These are phyloP conservation scores for Lentinula raphanica DNA, from an alignment of 768 basidiomycete genomes.

Conservation along the genomic window DNA sequence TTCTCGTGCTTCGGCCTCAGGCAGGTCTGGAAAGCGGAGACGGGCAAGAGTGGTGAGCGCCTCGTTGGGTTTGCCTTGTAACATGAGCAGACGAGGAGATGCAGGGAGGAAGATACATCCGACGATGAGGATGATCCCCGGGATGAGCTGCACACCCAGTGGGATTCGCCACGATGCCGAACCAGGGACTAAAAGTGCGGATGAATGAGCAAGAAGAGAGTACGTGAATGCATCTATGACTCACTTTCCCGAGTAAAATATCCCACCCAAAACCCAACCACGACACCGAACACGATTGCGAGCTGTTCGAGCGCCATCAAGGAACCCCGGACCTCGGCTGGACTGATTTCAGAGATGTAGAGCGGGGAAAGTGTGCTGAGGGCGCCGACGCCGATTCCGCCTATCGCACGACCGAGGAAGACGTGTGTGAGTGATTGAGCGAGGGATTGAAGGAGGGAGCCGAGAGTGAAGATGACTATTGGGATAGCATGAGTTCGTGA, in stretches of 20 bases:
- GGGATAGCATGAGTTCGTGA: neutral
- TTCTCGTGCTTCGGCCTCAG: constrained; percentile 35
- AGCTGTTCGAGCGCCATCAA: constrained; percentile 77
- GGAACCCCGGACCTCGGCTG: constrained; percentile 75
- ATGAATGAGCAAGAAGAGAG: too few species aligned
- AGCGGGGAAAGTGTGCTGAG: constrained; percentile 74
- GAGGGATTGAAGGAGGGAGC: constrained; percentile 62
- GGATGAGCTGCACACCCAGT: constrained; percentile 64
- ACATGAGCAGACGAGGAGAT: constrained; percentile 57
- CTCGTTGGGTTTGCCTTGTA: constrained; percentile 48
- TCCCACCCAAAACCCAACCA: constrained; percentile 80
- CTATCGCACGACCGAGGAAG: constrained; percentile 66
- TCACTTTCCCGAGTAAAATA: constrained; percentile 63
- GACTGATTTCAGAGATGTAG: constrained; percentile 82
- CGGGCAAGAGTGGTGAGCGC: constrained; percentile 53
- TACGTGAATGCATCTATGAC: constrained; percentile 15
- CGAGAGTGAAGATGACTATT: constrained; percentile 71
- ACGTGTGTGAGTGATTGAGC: constrained; percentile 54
- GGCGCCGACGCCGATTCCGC: constrained; percentile 78
- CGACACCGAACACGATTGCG: constrained; percentile 76
- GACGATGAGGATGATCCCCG: constrained; percentile 59
- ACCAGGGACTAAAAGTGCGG: constrained; percentile 54
- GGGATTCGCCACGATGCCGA: constrained; percentile 76
- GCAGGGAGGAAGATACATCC: constrained; percentile 54
- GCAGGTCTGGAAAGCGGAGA: constrained; percentile 47